Evolutionary conservation across 768 basidiomycete species (phyloP).

Genomic region (Mycena metata): DNA sequence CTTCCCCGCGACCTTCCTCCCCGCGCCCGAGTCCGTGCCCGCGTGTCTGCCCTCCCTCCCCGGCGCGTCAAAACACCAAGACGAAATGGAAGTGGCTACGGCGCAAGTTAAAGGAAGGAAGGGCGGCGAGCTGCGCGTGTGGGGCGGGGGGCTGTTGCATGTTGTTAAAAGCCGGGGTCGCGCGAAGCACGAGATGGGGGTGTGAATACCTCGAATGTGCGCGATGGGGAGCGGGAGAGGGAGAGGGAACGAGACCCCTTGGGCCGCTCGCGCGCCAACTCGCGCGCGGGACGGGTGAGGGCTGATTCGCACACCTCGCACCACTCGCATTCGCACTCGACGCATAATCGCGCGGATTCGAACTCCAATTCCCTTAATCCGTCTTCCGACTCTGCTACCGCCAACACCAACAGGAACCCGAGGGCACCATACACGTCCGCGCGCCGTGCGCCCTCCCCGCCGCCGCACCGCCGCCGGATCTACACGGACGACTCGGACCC

Average conservation of each 20-base stretch:
- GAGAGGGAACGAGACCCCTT: neutral
- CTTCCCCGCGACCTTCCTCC: too few relatives aligned
- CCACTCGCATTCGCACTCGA: too few relatives aligned
- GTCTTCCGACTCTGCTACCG: neutral
- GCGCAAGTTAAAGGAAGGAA: too few relatives aligned
- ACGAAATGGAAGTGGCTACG: too few relatives aligned
- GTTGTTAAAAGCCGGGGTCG: too few relatives aligned
- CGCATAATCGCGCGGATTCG: neutral
- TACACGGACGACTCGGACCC: slow-evolving; percentile 70
- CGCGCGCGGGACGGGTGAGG: too few relatives aligned
- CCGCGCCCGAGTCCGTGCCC: slow-evolving; percentile 54
- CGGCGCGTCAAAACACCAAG: too few relatives aligned
- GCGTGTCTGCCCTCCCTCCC: too few relatives aligned
- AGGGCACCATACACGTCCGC: too few relatives aligned
- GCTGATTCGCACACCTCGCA: neutral
- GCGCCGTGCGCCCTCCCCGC: neutral
- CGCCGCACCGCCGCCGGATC: slow-evolving; percentile 51
- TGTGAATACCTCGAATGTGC: too few relatives aligned
- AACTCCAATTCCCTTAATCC: too few relatives aligned
- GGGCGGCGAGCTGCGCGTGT: slow-evolving; percentile 52
- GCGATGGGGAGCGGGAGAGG: neutral
- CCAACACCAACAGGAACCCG: neutral
- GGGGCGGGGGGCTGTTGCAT: slow-evolving; percentile 59
- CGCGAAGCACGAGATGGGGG: too few relatives aligned
- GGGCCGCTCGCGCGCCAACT: neutral